Evolutionary conservation across 805 yeast species (phyloP).

Genomic region (Torulaspora franciscae): DNA sequence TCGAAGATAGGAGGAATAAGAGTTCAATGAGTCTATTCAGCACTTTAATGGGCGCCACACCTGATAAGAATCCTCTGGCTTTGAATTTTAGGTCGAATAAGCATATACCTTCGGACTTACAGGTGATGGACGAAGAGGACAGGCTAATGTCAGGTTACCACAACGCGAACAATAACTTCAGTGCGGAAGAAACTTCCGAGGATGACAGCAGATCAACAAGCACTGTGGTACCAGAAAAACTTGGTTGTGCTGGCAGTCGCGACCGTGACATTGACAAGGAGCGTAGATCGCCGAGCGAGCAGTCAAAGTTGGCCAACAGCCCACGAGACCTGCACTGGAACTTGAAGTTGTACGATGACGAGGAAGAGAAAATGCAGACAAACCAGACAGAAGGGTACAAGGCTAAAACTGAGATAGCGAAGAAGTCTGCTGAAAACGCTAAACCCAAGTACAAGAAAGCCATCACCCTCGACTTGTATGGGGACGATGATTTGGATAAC

Average conservation of each 20-base stretch:
- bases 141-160: slow-evolving; percentile 28
- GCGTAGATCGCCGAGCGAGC: slow-evolving; percentile 1
- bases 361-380: slow-evolving; percentile 8
- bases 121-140: slow-evolving; percentile 31
- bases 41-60: slow-evolving; percentile 18
- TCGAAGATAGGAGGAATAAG: slow-evolving; percentile 27
- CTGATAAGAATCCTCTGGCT: slow-evolving; percentile 22
- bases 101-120: slow-evolving; percentile 11
- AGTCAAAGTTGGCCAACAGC: background rate
- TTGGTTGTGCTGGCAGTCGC: background rate
- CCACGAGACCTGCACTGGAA: background rate
- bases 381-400: background rate
- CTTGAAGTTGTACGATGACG: slow-evolving; percentile 12
- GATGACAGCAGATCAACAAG: slow-evolving; percentile 14
- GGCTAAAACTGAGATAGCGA: background rate
- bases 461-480: slow-evolving; percentile 31
- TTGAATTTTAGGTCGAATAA: slow-evolving; percentile 21
- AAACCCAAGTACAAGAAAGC: slow-evolving; percentile 28
- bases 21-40: slow-evolving; percentile 16
- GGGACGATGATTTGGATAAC: slow-evolving; percentile 25
- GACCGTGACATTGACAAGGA: slow-evolving; percentile 2
- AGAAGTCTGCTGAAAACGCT: slow-evolving; percentile 4
- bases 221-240: slow-evolving; percentile 10
- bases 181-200: slow-evolving; percentile 15
- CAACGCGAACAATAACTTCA: slow-evolving; percentile 10